phyloP scores from a whole-genome alignment of 768 basidiomycete genomes.

The Butyriboletus loyo region DNA sequence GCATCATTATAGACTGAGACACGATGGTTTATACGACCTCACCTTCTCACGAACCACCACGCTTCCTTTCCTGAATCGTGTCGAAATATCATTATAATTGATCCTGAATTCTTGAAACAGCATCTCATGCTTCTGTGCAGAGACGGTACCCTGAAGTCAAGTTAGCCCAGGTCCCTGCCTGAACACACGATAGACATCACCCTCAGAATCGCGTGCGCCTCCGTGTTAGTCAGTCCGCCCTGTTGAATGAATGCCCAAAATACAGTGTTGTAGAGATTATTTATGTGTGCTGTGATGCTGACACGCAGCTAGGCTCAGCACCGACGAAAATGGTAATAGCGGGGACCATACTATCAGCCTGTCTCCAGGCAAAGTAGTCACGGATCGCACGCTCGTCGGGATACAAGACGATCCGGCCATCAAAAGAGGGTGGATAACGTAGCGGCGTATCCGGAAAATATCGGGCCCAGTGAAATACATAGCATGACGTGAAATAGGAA shows the following conservation, averaged over 20 bases:
- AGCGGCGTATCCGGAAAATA: constrained; percentile 75
- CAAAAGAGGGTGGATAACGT: constrained; percentile 87
- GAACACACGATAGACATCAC: constrained; percentile 38
- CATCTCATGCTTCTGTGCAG: constrained; percentile 89
- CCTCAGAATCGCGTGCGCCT: constrained; percentile 78
- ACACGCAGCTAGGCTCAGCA: constrained; percentile 16
- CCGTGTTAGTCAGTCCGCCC: constrained; percentile 70
- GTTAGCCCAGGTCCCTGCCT: constrained; percentile 7
- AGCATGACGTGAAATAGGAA: constrained; percentile 87
- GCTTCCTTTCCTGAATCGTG: constrained; percentile 81
- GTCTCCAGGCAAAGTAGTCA: constrained; percentile 96
- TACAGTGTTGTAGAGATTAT: constrained; percentile 93
- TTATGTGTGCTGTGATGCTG: constrained; percentile 77
- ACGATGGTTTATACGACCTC: not conserved
- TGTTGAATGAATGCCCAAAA: constrained; percentile 94
- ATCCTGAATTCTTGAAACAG: constrained; percentile 77
- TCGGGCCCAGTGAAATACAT: constrained; percentile 79
- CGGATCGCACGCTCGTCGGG: constrained; percentile 67
- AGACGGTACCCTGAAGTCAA: constrained; percentile 71
- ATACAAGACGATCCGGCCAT: constrained; percentile 84
- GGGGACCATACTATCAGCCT: constrained; percentile 79
- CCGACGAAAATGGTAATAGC: not conserved
- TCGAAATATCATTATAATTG: constrained; percentile 80
- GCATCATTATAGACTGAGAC: not conserved
- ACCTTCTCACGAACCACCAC: constrained; percentile 70